phyloP scores from a whole-genome alignment of 768 basidiomycete species.

The Astraeus odoratus region DNA sequence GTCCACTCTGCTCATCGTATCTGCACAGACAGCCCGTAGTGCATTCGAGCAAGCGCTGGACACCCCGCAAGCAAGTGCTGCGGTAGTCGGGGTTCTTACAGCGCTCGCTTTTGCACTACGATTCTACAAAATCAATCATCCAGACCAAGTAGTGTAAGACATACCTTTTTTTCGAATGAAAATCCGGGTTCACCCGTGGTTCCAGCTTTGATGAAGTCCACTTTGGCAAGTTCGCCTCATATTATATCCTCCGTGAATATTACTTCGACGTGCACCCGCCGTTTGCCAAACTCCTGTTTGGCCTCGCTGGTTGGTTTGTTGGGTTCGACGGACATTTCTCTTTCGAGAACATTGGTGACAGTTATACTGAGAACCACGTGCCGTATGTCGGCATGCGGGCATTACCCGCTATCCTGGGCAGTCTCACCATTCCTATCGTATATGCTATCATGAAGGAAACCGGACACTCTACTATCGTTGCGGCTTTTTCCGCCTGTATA shows the following conservation, averaged over 20 bases:
- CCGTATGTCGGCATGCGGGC: slow-evolving; percentile 93
- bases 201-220: slow-evolving; percentile 94
- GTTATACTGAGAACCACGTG: slow-evolving; percentile 78
- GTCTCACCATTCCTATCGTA: slow-evolving; percentile 83
- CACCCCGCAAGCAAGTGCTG: slow-evolving; percentile 52
- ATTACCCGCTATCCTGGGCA: slow-evolving; percentile 86
- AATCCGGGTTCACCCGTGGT: slow-evolving; percentile 4
- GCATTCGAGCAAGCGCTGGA: slow-evolving; percentile 57
- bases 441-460: slow-evolving; percentile 98
- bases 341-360: slow-evolving; percentile 95
- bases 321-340: slow-evolving; percentile 93
- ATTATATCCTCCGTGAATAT: slow-evolving; percentile 89
- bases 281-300: slow-evolving; percentile 91
- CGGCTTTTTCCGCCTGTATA: slow-evolving; percentile 82
- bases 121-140: slow-evolving; percentile 92
- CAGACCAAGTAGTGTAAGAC: slow-evolving; percentile 89
- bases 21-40: slow-evolving; percentile 49
- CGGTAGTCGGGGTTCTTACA: slow-evolving; percentile 60
- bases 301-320: slow-evolving; percentile 91
- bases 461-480: slow-evolving; percentile 87
- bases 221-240: slow-evolving; percentile 96
- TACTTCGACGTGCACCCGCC: slow-evolving; percentile 99
- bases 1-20: slow-evolving; percentile 8
- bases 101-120: slow-evolving; percentile 74
- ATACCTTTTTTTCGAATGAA: neutral